phyloP scores from a whole-genome alignment of 306 rosid genomes.

The Cicer yamashitae region DNA sequence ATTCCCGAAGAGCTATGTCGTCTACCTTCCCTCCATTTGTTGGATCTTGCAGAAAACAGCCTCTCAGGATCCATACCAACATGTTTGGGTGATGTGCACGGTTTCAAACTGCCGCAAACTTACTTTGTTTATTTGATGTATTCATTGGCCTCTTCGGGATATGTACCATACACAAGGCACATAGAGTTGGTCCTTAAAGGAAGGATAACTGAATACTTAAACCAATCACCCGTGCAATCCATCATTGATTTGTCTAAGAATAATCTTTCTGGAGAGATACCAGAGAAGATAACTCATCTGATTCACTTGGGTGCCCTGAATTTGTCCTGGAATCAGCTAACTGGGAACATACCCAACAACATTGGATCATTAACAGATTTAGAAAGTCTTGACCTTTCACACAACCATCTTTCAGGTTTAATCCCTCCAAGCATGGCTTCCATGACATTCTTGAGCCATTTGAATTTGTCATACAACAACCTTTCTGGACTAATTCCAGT shows the following conservation, averaged over 20 bases:
- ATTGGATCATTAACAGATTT: conserved; percentile 21
- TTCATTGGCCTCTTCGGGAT: not conserved
- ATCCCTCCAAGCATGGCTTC: conserved; percentile 39
- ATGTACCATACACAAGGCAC: conserved; percentile 3
- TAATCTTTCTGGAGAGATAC: conserved; percentile 32
- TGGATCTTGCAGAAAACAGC: conserved; percentile 27
- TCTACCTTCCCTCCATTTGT: conserved; percentile 7
- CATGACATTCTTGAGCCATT: conserved; percentile 23
- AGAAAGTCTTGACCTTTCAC: conserved; percentile 43
- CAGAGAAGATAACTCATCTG: conserved; percentile 20
- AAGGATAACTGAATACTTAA: not conserved
- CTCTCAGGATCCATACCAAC: conserved; percentile 30
- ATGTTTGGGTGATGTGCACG: conserved; percentile 33
- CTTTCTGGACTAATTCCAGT: conserved; percentile 32
- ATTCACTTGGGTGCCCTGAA: conserved; percentile 30
- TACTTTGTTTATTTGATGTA: not conserved
- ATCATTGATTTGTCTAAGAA: conserved; percentile 30
- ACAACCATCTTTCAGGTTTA: conserved; percentile 31
- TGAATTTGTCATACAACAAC: conserved; percentile 42
- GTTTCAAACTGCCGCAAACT: conserved; percentile 27
- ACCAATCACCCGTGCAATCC: not conserved
- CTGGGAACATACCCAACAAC: conserved; percentile 26
- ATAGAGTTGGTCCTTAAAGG: conserved; percentile 27
- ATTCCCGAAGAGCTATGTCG: conserved; percentile 14
- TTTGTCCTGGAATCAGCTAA: conserved; percentile 28